A percentile compares a stretch with the other conserved stretches of the same genome.
These are phyloP conservation scores for Chaetothyriales sp. DNA, from an alignment of 2,329 filamentous ascomycete species.

Conservation along the genomic window DNA sequence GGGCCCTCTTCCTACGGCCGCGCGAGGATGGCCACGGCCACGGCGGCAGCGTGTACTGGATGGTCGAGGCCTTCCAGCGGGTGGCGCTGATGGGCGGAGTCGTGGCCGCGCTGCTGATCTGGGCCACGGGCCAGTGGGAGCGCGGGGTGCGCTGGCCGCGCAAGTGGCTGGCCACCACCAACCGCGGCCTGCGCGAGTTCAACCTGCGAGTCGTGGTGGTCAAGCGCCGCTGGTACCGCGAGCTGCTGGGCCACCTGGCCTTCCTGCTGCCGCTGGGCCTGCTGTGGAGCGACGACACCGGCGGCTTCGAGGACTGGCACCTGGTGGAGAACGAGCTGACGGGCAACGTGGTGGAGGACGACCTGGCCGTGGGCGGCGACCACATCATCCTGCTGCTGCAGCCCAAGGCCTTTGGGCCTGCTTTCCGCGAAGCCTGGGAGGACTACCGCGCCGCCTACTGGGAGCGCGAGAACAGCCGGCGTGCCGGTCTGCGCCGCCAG, in stretches of 20 bases:
- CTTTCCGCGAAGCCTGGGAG: conserved; percentile 95
- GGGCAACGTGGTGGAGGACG: conserved; percentile 56
- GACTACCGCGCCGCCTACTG: conserved; percentile 87
- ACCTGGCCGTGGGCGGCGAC: conserved; percentile 77
- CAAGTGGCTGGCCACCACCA: conserved; percentile 76
- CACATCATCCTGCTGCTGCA: conserved; percentile 80
- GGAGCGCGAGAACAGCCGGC: conserved; percentile 88
- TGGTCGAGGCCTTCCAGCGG: conserved; percentile 78
- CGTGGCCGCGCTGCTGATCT: conserved; percentile 72
- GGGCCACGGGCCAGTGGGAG: conserved; percentile 94
- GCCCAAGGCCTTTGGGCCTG: conserved; percentile 86
- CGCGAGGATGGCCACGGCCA: conserved; percentile 83
- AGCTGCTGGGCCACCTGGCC: conserved; percentile 54
- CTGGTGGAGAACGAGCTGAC: conserved; percentile 48
- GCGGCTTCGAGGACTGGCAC: conserved; percentile 53
- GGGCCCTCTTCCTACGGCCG: conserved; percentile 87
- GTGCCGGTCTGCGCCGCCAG: conserved; percentile 55
- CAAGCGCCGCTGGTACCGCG: conserved; percentile 65
- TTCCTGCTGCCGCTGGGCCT: conserved; percentile 64
- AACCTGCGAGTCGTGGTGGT: conserved; percentile 94
- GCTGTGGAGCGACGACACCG: conserved; percentile 39
- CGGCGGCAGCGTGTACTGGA: conserved; percentile 91
- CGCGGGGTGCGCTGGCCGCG: conserved; percentile 86
- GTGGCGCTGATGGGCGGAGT: conserved; percentile 83
- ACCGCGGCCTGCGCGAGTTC: conserved; percentile 76